Conservation (phyloP, 306 rosid genomes). For the Senna tora region DNA sequence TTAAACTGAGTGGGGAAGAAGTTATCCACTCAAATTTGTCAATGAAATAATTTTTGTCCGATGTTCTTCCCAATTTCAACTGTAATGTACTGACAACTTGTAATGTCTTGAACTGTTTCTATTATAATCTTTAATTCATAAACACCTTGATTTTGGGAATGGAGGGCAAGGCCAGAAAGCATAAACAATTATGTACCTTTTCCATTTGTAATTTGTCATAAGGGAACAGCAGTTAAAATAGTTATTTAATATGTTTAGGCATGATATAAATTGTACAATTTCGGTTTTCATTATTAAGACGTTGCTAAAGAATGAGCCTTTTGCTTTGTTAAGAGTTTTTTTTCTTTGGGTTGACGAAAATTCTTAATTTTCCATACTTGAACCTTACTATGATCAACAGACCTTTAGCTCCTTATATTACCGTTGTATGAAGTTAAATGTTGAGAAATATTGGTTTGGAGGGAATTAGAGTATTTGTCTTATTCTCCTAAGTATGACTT, state of each 20-base stretch:
- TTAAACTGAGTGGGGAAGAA: conserved; percentile 1
- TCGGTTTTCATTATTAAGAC: neutral
- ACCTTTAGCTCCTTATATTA: neutral
- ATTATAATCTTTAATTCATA: neutral
- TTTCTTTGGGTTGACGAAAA: neutral
- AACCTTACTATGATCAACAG: neutral
- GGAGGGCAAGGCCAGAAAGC: neutral
- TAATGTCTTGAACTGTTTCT: neutral
- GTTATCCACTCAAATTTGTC: neutral
- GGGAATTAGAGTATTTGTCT: conserved; percentile 2
- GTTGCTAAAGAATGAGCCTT: neutral
- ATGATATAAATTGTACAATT: neutral
- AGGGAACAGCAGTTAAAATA: neutral
- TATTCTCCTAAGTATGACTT: neutral
- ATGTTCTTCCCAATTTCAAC: neutral
- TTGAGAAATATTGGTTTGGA: conserved; percentile 1
- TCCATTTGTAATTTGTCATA: neutral
- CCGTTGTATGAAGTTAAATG: neutral
- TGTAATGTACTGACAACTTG: neutral
- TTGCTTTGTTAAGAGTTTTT: too few species aligned
- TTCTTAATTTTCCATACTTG: neutral
- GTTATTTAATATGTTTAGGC: neutral
- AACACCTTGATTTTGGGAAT: neutral
- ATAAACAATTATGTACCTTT: neutral
- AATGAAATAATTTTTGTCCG: neutral